Conservation (phyloP, 768 basidiomycete species). For the Mycena pura region DNA sequence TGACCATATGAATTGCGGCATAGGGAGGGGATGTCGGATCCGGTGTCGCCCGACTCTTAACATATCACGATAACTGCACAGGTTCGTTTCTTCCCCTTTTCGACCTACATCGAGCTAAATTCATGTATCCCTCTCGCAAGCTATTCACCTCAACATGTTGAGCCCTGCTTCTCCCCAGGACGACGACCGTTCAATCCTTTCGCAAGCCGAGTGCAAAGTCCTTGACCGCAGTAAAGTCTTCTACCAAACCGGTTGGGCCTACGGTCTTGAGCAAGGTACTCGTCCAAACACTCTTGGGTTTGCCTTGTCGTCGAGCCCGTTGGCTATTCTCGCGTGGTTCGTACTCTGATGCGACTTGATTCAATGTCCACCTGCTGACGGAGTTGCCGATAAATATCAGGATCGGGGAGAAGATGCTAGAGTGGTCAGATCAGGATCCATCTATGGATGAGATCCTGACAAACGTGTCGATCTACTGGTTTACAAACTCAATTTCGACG, state of each 20-base stretch:
- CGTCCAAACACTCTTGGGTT: conserved; percentile 17
- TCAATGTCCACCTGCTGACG: conserved; percentile 9
- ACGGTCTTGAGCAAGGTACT: conserved; percentile 11
- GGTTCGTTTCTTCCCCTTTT: conserved; percentile 3
- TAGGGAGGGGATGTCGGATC: conserved; percentile 9
- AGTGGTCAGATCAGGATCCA: conserved; percentile 15
- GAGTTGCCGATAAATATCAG: conserved; percentile 8
- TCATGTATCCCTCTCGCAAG: conserved; percentile 6
- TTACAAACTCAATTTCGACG: conserved; percentile 15
- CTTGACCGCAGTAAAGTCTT: conserved; percentile 9
- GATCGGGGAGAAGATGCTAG: conserved; percentile 14
- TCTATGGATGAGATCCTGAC: conserved; percentile 15
- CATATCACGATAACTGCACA: conserved; percentile 12
- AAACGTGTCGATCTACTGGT: conserved; percentile 15
- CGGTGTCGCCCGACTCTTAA: background rate
- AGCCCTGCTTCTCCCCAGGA: conserved; percentile 4
- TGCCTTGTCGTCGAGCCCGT: conserved; percentile 16
- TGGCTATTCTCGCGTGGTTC: conserved; percentile 13
- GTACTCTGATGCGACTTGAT: conserved; percentile 12
- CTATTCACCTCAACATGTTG: conserved; percentile 13
- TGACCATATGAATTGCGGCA: conserved; percentile 2
- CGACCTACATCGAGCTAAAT: background rate
- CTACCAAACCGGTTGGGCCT: conserved; percentile 14
- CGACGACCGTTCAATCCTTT: conserved; percentile 13
- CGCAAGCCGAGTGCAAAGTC: conserved; percentile 14